Percentiles rank a stretch among this genome's conserved stretches.
These are phyloP conservation scores for Schizosaccharomyces octosporus DNA, from an alignment of 805 yeast species.

Conservation along the genomic window DNA sequence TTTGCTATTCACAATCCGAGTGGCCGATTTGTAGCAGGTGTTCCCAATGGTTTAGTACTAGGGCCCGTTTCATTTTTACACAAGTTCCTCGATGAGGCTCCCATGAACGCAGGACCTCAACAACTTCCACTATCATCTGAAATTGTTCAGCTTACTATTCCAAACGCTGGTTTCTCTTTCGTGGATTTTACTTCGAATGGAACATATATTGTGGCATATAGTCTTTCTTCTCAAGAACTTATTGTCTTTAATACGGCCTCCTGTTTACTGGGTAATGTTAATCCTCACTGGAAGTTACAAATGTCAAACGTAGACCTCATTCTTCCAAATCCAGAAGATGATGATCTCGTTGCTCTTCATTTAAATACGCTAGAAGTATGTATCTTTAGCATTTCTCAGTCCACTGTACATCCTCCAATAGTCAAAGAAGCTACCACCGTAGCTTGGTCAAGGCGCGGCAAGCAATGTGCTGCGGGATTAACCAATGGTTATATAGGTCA, in stretches of 20 bases:
- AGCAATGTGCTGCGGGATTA: constrained; percentile 9
- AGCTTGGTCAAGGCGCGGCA: constrained; percentile 13
- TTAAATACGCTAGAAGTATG: not conserved
- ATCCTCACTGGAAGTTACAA: not conserved
- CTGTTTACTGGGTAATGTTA: not conserved
- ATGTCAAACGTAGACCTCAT: not conserved
- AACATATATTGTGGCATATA: not conserved
- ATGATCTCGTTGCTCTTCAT: not conserved
- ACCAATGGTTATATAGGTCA: constrained; percentile 7
- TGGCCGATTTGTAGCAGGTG: not conserved
- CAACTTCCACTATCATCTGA: not conserved
- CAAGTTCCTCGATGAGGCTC: not conserved
- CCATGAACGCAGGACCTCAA: not conserved
- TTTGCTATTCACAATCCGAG: not conserved
- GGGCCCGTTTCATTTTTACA: not conserved
- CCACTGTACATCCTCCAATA: not conserved
- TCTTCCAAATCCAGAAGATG: not conserved
- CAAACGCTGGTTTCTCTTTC: not conserved
- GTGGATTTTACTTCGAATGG: not conserved
- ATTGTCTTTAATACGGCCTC: not conserved
- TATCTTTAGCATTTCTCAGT: not conserved
- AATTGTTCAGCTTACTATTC: not conserved
- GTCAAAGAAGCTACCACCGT: constrained; percentile 2
- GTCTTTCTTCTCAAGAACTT: not conserved
- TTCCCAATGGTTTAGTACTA: not conserved